These are phyloP conservation scores for Fagopyrum homotropicum DNA, from an alignment of 148 eudicot species.

Conservation along the genomic window DNA sequence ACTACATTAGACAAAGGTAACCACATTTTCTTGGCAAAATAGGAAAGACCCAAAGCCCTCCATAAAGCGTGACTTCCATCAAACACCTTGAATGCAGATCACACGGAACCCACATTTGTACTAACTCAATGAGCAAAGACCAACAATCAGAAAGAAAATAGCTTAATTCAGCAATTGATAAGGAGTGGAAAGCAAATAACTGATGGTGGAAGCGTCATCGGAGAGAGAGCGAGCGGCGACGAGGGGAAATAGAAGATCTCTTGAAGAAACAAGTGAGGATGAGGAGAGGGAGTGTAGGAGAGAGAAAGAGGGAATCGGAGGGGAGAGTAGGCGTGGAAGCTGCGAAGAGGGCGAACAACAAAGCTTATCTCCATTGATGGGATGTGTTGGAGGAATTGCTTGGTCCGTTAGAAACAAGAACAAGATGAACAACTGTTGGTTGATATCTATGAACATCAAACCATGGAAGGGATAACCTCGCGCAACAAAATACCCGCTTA, in stretches of 20 bases:
- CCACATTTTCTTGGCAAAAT: neutral
- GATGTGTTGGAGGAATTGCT: neutral
- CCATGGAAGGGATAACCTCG: too few species aligned
- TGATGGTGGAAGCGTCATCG: constrained; percentile 1
- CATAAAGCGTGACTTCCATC: neutral
- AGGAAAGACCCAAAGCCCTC: neutral
- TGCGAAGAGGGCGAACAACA: neutral
- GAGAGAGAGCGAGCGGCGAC: neutral
- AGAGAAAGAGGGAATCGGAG: neutral
- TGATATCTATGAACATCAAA: too few species aligned
- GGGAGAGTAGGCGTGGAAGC: neutral
- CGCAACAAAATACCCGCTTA: too few species aligned
- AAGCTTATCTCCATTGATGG: constrained; percentile 9
- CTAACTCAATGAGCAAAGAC: neutral
- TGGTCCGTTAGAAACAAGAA: neutral
- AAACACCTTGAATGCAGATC: neutral
- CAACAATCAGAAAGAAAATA: neutral
- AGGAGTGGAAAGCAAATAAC: neutral
- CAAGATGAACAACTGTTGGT: too few species aligned
- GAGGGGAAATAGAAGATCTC: neutral
- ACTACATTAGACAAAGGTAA: neutral
- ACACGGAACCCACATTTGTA: neutral
- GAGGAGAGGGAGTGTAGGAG: neutral
- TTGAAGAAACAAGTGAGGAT: neutral
- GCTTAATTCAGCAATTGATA: neutral